Conservation (phyloP, 2,329 filamentous ascomycete genomes). For the Calonectria montana region DNA sequence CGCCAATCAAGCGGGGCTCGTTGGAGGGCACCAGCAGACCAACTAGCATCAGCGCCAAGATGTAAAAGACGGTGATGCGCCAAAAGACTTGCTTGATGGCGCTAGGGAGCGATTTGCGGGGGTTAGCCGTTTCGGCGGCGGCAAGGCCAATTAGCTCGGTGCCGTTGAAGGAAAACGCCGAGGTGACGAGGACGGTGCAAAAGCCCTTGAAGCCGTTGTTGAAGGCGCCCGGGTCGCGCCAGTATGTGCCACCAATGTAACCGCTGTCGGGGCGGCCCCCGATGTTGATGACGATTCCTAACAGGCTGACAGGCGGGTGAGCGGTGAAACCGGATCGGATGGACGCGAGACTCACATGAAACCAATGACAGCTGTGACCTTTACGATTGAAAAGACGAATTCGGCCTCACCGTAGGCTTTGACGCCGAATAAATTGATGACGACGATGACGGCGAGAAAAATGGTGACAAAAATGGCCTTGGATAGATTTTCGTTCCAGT, state of each 20-base stretch:
- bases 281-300: slow-evolving; percentile 87
- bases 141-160: slow-evolving; percentile 82
- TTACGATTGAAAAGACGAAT: slow-evolving; percentile 87
- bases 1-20: slow-evolving; percentile 70
- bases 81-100: slow-evolving; percentile 96
- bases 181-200: slow-evolving; percentile 80
- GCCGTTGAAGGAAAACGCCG: slow-evolving; percentile 80
- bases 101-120: slow-evolving; percentile 82
- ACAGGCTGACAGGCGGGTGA: slow-evolving; percentile 66
- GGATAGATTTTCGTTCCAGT: slow-evolving; percentile 75
- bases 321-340: background rate
- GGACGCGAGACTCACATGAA: slow-evolving; percentile 77
- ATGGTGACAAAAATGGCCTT: slow-evolving; percentile 84
- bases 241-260: slow-evolving; percentile 85
- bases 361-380: slow-evolving; percentile 85
- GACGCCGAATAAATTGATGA: slow-evolving; percentile 89
- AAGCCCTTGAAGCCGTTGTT: slow-evolving; percentile 85
- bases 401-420: slow-evolving; percentile 91
- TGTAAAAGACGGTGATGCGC: slow-evolving; percentile 91
- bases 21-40: slow-evolving; percentile 84
- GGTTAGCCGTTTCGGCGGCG: slow-evolving; percentile 81
- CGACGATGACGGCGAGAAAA: slow-evolving; percentile 80
- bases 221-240: slow-evolving; percentile 83
- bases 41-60: slow-evolving; percentile 84
- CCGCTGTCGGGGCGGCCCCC: slow-evolving; percentile 78